These are phyloP conservation scores for Fragilaria crotonensis DNA, from an alignment of 108 stramenopile species.

Conservation along the genomic window DNA sequence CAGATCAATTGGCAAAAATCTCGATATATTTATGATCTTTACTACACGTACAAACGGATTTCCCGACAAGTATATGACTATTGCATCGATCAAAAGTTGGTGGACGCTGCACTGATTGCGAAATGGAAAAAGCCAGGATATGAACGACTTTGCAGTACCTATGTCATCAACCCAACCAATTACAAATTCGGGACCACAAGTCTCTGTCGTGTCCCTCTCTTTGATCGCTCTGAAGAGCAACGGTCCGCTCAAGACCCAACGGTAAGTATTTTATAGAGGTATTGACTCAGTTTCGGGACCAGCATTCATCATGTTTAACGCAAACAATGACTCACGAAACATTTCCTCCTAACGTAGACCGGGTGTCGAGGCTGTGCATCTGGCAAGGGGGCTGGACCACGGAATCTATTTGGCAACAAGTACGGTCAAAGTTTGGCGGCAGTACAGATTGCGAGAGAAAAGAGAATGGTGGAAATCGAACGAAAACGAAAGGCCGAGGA, in stretches of 20 bases:
- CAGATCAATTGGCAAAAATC: slow-evolving; percentile 99
- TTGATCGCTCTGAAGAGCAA: slow-evolving; percentile 63
- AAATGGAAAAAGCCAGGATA: slow-evolving; percentile 99
- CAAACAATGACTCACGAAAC: neutral
- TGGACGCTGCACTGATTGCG: slow-evolving; percentile 95
- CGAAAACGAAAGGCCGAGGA: slow-evolving; percentile 27
- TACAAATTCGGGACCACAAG: slow-evolving; percentile 98
- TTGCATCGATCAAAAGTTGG: slow-evolving; percentile 93
- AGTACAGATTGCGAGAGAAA: slow-evolving; percentile 91
- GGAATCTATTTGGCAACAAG: slow-evolving; percentile 99
- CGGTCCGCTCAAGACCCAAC: slow-evolving; percentile 79
- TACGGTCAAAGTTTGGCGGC: slow-evolving; percentile 99
- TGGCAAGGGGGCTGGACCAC: slow-evolving; percentile 79
- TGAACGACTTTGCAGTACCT: slow-evolving; percentile 96
- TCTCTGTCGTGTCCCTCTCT: slow-evolving; percentile 91
- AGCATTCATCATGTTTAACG: too few relatives aligned
- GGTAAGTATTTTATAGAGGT: slow-evolving; percentile 4
- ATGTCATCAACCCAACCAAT: slow-evolving; percentile 97
- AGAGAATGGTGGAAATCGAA: slow-evolving; percentile 50
- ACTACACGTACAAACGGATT: slow-evolving; percentile 91
- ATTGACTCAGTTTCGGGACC: too few relatives aligned
- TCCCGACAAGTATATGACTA: slow-evolving; percentile 91
- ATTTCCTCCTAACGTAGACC: slow-evolving; percentile 22
- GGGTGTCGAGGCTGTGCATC: slow-evolving; percentile 98
- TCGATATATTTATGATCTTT: slow-evolving; percentile 99